Evolutionary conservation across 2,329 filamentous ascomycete species (phyloP), one percentile per base, ranked within the genome.

Genomic region (Pseudonectria foliicola): DNA sequence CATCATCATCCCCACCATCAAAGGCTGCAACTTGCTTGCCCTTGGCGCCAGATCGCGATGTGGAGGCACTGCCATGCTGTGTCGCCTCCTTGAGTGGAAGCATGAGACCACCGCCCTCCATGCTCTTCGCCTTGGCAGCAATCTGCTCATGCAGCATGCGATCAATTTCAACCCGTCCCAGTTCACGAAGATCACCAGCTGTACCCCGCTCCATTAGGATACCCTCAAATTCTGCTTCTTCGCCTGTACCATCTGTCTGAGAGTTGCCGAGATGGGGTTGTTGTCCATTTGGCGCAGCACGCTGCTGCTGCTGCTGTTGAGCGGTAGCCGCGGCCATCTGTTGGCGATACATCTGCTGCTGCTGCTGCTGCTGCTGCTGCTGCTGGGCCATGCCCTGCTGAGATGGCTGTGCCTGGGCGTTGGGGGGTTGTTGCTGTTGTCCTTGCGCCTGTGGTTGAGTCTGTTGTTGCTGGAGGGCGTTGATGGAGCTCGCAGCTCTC

Each of bases 91-190:
- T 69, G 10, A 88, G 67, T 2, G 85, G 80, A 13, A 88, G 58
- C 82, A 89, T 86, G 38, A 89, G 63, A 7, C 85, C 78, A 29
- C 78, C 85, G 31, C 79, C 85, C 55, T 89, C 81, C 67, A 87
- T 81, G 44, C 69, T 67, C 55, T 75, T 77, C 7, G 80, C 80
- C 46, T 73, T 71, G 29, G 75, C 72, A 34, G 77, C 70, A 41
- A 89, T 77, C 47, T 81, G 77, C 33, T 72, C 67, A 45, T 84
- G 82, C 48, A 90, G 75, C 53, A 84, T 65, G 29, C 69, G 64
- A 52, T 90, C 84, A 40, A 86, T 79, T 35, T 80, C 75, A 5
- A 78, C 59, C 33, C 75, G 67, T 15, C 72, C 75, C 63, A 72
- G 71, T 61, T 70, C 74, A 21, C 62, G 63, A 31, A 68, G 63